Evolutionary conservation across 805 yeast species (phyloP).

Genomic region (Crinitomyces ghanaensis): DNA sequence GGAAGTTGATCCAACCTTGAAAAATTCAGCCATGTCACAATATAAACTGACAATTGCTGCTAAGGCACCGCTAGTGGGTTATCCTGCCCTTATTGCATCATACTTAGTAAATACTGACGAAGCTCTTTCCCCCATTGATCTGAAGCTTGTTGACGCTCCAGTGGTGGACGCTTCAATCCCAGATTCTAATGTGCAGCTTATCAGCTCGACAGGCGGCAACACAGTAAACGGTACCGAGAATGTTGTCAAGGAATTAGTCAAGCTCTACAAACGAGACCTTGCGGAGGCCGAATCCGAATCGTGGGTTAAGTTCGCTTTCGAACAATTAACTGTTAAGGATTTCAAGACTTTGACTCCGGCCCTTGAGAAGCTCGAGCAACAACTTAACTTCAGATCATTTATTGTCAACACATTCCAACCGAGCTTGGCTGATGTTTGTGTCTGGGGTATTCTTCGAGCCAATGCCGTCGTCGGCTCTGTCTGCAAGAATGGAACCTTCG

Average conservation of each 20-base stretch:
- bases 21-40: too few species aligned
- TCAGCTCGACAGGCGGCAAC: conserved; percentile 29
- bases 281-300: conserved; percentile 25
- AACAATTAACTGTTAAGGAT: conserved; percentile 67
- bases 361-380: conserved; percentile 71
- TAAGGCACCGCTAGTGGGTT: conserved; percentile 76
- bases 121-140: conserved; percentile 35
- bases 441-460: conserved; percentile 91
- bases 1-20: too few species aligned
- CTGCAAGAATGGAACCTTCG: conserved; percentile 70
- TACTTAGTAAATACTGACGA: conserved; percentile 49
- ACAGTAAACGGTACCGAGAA: conserved; percentile 29
- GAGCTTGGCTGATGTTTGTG: conserved; percentile 70
- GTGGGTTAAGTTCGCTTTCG: conserved; percentile 60
- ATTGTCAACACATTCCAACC: conserved; percentile 48
- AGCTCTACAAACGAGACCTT: conserved; percentile 7
- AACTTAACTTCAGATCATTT: conserved; percentile 76
- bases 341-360: conserved; percentile 73
- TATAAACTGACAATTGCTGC: conserved; percentile 55
- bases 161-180: conserved; percentile 35
- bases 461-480: conserved; percentile 89
- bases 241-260: conserved; percentile 36
- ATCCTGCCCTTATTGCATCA: conserved; percentile 67
- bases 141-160: conserved; percentile 66
- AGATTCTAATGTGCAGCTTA: conserved; percentile 33